Base-by-base conservation (phyloP, 352 stramenopile genomes). In the Globisporangium paddicum region DNA sequence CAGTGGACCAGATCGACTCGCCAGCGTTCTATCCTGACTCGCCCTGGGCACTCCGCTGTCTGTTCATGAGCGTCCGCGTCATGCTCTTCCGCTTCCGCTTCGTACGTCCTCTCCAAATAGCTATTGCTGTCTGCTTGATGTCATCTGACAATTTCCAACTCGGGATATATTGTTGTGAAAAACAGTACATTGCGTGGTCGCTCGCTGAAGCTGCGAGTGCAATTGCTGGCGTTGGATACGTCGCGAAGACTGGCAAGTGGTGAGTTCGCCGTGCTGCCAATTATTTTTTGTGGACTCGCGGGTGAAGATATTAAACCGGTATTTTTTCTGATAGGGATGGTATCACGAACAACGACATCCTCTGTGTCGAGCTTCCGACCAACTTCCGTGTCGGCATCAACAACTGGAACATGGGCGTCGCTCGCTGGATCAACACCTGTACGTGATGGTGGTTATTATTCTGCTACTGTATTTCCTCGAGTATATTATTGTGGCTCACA, bases 321-420 rank as follows among this genome's bases (percentile, higher is more conserved):
- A 16, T 54, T 25, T 14, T 26, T 28, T 6, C n/a, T 26, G 18
- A 35, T 51, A 91, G 82, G 85, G 82, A 93, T 62, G 86, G 86
- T 16, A 89, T 95, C 65, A 93, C 76, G 19, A 95, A 93, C 71
- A 93, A 93, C 57, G 78, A 93, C 58, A 75, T 95, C 40, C 60
- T 95, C 5, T 90, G 79, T 38, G 86, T 95, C 9, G 86, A 95
- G 58, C n/a, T 91, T 2, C 86, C 86, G n/a, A 82, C 76, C n/a
- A 95, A 88, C 63, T 73, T 95, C 53, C 86, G 86, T 45, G 83
- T 92, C 19, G 83, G 79, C 23, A 93, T 93, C 61, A 95, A 95
- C 72, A 91, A 89, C 69, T 95, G 86, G 86, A 95, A 95, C 69
- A 95, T 87, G 46, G 85, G 85, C 16, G 86, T 95, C 51, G 86